Evolutionary conservation across 1,139 yeast genomes (phyloP).

Genomic region (Protomyces inundatus): DNA sequence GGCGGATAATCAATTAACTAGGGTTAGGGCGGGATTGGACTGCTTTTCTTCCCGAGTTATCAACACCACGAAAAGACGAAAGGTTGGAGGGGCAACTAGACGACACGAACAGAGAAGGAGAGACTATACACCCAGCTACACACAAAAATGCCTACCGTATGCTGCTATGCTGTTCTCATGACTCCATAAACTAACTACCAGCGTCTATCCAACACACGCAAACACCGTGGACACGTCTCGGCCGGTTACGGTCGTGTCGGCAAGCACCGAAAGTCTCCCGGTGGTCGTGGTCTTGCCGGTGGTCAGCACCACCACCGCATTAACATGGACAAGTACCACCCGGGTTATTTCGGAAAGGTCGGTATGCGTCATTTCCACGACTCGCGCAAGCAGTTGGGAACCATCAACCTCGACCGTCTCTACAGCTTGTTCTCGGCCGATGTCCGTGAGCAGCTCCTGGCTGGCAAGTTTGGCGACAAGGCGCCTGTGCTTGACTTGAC

Average conservation of each 20-base stretch:
- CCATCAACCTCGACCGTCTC: slow-evolving; percentile 95
- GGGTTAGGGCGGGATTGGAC: background rate
- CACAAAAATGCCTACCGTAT: background rate
- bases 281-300: slow-evolving; percentile 99
- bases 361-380: slow-evolving; percentile 99
- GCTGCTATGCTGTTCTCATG: background rate
- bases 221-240: slow-evolving; percentile 99
- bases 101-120: background rate
- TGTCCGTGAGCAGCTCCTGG: slow-evolving; percentile 90
- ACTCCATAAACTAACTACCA: background rate
- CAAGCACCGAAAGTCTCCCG: slow-evolving; percentile 99
- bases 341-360: slow-evolving; percentile 99
- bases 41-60: background rate
- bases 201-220: background rate
- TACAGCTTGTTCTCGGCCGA: slow-evolving; percentile 96
- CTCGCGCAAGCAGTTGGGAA: slow-evolving; percentile 68
- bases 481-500: slow-evolving; percentile 53
- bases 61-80: background rate
- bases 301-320: slow-evolving; percentile 99
- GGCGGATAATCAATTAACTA: too few relatives aligned
- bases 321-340: slow-evolving; percentile 99
- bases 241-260: slow-evolving; percentile 99
- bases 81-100: background rate
- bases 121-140: background rate
- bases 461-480: slow-evolving; percentile 76